Evolutionary conservation across 257 asterid species (phyloP).

Genomic region (Ajuga chamaepitys): DNA sequence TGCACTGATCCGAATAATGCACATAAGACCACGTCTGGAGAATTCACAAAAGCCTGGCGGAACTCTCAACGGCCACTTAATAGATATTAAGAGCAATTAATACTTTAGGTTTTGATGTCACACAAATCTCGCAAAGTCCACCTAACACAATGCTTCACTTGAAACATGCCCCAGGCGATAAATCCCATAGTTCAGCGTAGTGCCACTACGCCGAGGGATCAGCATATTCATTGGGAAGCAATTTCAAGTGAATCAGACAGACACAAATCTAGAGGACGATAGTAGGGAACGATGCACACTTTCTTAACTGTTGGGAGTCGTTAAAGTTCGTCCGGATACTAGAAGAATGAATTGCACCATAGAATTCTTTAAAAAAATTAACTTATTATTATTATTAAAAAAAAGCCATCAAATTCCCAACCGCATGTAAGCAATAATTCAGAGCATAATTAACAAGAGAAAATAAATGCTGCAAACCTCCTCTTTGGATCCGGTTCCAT

Average conservation of each 20-base stretch:
- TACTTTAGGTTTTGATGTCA: neutral
- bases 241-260: neutral
- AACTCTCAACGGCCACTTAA: neutral
- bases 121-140: neutral
- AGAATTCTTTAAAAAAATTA: neutral
- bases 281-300: neutral
- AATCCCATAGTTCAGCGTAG: neutral
- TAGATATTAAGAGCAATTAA: neutral
- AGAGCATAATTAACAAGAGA: neutral
- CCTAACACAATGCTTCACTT: neutral
- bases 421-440: neutral
- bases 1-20: neutral
- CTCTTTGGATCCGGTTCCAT: conserved; percentile 97
- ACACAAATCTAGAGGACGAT: neutral
- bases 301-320: neutral
- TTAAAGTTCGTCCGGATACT: neutral
- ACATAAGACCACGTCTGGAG: neutral
- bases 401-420: neutral
- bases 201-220: neutral
- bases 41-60: neutral
- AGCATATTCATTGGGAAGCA: neutral
- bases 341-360: neutral
- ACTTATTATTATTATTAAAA: neutral
- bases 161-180: neutral
- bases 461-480: conserved; percentile 44